Percentiles rank a stretch among this genome's conserved stretches.
Conservation (phyloP, 2,329 filamentous ascomycete genomes). For the Coniochaeta prunicola region DNA sequence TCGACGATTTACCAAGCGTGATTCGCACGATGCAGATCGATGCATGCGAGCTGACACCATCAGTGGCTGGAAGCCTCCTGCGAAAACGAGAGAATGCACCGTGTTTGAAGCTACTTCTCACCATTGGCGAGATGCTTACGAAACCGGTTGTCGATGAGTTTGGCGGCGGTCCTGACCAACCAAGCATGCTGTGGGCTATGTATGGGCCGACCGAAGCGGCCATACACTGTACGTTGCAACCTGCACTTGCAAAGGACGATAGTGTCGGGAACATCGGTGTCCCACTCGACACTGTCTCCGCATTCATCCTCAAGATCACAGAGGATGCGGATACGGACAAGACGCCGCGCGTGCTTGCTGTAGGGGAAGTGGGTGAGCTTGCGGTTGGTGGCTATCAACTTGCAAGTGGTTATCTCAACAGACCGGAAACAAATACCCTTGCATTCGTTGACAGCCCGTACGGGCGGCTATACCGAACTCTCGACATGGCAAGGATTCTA, state of each 20-base stretch:
- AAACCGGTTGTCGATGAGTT: constrained; percentile 71
- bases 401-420: constrained; percentile 74
- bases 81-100: constrained; percentile 61
- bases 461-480: constrained; percentile 74
- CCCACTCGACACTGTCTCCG: constrained; percentile 75
- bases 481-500: constrained; percentile 69
- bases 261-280: constrained; percentile 65
- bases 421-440: constrained; percentile 63
- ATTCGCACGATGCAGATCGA: constrained; percentile 64
- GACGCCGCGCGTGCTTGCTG: constrained; percentile 47
- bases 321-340: constrained; percentile 15
- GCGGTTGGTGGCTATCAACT: constrained; percentile 75
- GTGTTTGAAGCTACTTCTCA: constrained; percentile 62
- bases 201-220: constrained; percentile 90
- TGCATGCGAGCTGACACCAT: constrained; percentile 83
- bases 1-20: constrained; percentile 65
- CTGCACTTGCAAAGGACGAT: constrained; percentile 47
- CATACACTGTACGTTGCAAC: constrained; percentile 77
- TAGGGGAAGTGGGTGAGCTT: constrained; percentile 69
- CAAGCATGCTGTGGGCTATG: constrained; percentile 79
- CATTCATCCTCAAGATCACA: constrained; percentile 56
- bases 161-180: constrained; percentile 45
- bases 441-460: constrained; percentile 64
- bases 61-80: constrained; percentile 72
- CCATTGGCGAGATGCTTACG: constrained; percentile 91